phyloP scores from a whole-genome alignment of 202 grass and related monocot genomes.

The Carex sylvatica region DNA sequence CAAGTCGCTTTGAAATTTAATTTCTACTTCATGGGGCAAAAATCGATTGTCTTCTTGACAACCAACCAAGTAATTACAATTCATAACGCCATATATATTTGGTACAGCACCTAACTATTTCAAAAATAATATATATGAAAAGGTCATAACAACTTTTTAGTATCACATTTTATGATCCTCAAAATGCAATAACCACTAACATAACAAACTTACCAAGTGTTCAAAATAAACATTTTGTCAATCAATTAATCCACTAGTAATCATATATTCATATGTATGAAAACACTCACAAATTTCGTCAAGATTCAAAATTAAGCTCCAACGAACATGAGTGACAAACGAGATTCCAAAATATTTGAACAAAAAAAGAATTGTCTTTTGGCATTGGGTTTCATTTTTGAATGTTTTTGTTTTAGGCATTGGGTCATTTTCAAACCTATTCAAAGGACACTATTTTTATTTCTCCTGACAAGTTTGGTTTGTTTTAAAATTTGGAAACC shows the following conservation, averaged over 20 bases:
- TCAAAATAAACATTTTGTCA: too few species aligned
- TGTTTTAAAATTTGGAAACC: slow-evolving; percentile 27
- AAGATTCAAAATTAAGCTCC: neutral
- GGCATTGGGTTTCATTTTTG: neutral
- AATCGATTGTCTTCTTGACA: too few species aligned
- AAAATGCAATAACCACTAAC: too few species aligned
- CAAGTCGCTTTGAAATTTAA: too few species aligned
- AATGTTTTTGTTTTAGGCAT: slow-evolving; percentile 10
- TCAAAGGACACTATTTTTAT: slow-evolving; percentile 25
- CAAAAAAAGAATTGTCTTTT: slow-evolving; percentile 1
- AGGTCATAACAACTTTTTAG: too few species aligned
- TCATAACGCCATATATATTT: too few species aligned
- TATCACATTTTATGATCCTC: too few species aligned
- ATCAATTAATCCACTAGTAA: neutral
- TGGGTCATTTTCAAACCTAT: slow-evolving; percentile 34
- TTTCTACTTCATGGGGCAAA: too few species aligned
- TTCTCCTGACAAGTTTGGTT: slow-evolving; percentile 23
- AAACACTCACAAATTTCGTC: neutral
- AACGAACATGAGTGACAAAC: neutral
- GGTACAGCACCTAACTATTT: too few species aligned
- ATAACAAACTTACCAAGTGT: too few species aligned
- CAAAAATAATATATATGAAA: too few species aligned
- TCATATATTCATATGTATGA: neutral
- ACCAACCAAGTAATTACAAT: too few species aligned
- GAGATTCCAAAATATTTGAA: slow-evolving; percentile 17